Evolutionary conservation across 345 rosid genomes (phyloP), one percentile per base, ranked within the genome.

Genomic region (Microthlaspi erraticum): DNA sequence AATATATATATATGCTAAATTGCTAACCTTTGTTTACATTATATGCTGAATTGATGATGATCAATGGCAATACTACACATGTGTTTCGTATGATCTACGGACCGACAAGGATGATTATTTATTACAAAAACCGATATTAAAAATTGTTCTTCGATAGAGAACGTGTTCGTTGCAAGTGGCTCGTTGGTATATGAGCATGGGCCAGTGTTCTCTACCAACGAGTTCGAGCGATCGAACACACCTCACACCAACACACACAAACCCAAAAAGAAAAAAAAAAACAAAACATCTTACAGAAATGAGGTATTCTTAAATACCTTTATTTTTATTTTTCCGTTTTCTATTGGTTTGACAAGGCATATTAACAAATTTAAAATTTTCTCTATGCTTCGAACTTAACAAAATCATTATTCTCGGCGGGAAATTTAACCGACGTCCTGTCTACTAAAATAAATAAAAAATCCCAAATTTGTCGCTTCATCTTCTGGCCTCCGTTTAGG

Each of bases 291-390:
- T 14, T 37, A 23, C 0, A 4, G 23, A 43, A 9, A 44, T 4
- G 20, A 64, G 69, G 55, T 49, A 63, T 63, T 63, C 31, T 45
- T 34, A 46, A 64, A 59, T 19, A 59, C 64, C 64, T 39, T 39
- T 58, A 11, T 53, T 23, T 23, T 23, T 39, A 20, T 38, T 19
- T 53, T 23, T n/a, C n/a, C n/a, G n/a, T n/a, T 20, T 20, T 3
- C 8, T n/a, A 0, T 20, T 19, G 2, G 0, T 10, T 18, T 46
- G 51, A 16, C n/a, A n/a, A n/a, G n/a, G n/a, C n/a, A n/a, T n/a
- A 23, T 23, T 23, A 23, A 23, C 26, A 23, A 23, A 23, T 23
- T 23, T 23, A 23, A 1, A 2, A 1, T 34, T 34, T 60, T 42
- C 4, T 23, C 34, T 20, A 4, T 38, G 3, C 20, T 60, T 61